Evolutionary conservation across 352 stramenopile species (phyloP).

Genomic region (Phytophthora kernoviae): DNA sequence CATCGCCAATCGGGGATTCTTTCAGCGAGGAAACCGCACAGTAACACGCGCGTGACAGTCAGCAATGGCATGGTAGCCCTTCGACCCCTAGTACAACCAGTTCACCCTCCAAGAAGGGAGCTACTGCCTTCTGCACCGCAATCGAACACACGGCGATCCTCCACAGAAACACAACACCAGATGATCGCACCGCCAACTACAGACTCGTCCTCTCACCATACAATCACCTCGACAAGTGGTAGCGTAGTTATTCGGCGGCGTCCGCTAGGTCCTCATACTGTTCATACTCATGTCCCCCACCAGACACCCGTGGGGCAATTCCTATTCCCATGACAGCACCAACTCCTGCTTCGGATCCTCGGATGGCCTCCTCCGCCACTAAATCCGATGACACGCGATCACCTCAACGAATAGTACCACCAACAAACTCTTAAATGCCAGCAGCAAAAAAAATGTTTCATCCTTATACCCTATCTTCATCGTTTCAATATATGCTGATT

Average conservation of each 20-base stretch:
- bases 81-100: constrained; percentile 22
- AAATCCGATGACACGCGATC: constrained; percentile 38
- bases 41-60: constrained; percentile 23
- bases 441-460: neutral
- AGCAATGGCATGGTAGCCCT: constrained; percentile 33
- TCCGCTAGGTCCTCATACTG: constrained; percentile 13
- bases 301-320: constrained; percentile 10
- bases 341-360: neutral
- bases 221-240: constrained; percentile 27
- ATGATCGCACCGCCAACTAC: neutral
- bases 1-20: constrained; percentile 23
- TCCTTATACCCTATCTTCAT: neutral
- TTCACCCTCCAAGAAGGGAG: constrained; percentile 30
- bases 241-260: constrained; percentile 24
- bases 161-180: constrained; percentile 14
- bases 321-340: neutral
- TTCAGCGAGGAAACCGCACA: constrained; percentile 16
- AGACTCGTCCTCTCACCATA: constrained; percentile 11
- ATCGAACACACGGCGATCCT: constrained; percentile 16
- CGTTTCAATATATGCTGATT: neutral
- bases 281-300: constrained; percentile 14
- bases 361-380: neutral
- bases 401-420: constrained; percentile 18
- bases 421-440: constrained; percentile 18
- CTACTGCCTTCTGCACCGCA: constrained; percentile 11